Percentiles rank a stretch among this genome's conserved stretches.
phyloP scores from a whole-genome alignment of 768 basidiomycete genomes.

The Lactarius hengduanensis region DNA sequence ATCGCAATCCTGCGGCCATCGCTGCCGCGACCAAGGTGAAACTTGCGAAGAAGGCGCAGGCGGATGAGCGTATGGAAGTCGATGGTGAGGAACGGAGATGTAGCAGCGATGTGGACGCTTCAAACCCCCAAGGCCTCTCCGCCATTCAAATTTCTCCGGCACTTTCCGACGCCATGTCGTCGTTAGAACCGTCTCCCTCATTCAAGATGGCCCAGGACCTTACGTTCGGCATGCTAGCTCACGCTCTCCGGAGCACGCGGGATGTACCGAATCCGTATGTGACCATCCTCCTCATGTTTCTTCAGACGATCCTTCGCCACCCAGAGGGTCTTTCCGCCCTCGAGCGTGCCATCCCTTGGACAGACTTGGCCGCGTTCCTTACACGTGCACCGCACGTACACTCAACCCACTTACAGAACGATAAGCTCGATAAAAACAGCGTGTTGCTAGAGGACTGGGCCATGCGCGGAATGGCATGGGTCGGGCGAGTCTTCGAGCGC shows the following conservation, averaged over 20 bases:
- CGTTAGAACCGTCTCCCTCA: conserved; percentile 48
- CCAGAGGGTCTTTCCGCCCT: conserved; percentile 57
- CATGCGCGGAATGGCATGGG: conserved; percentile 95
- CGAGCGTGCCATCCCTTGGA: conserved; percentile 85
- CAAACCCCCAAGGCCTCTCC: conserved; percentile 32
- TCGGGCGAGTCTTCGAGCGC: conserved; percentile 86
- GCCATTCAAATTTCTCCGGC: conserved; percentile 37
- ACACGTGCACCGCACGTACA: conserved; percentile 54
- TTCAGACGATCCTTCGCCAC: conserved; percentile 73
- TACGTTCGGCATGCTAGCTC: conserved; percentile 72
- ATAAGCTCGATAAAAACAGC: conserved; percentile 11
- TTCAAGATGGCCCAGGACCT: conserved; percentile 78
- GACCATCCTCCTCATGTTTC: conserved; percentile 82
- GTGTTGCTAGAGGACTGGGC: conserved; percentile 92
- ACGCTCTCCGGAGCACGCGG: conserved; percentile 62
- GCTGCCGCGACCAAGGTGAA: conserved; percentile 40
- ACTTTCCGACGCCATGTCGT: conserved; percentile 33
- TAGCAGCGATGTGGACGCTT: conserved; percentile 31
- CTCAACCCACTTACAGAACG: conserved; percentile 33
- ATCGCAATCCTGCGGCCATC: conserved; percentile 37
- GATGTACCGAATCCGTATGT: conserved; percentile 86
- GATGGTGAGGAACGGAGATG: conserved; percentile 47
- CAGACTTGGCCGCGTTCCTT: conserved; percentile 64
- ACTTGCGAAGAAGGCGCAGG: conserved; percentile 35
- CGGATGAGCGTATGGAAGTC: conserved; percentile 58